Evolutionary conservation across 192 early-diverging fungal genomes (phyloP).

Genomic region (Umbelopsis sp.): DNA sequence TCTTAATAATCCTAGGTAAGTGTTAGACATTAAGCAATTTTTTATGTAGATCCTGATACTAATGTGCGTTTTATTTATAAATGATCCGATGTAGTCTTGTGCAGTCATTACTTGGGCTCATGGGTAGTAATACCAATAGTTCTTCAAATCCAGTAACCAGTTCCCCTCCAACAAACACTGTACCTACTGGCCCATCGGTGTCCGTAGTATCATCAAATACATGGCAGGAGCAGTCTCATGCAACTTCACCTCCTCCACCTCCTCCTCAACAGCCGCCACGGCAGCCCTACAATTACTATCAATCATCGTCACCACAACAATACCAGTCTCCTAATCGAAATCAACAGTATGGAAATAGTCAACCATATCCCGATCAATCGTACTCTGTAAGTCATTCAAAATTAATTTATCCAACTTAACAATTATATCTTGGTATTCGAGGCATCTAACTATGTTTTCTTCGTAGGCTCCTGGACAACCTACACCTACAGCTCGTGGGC

Average conservation of each 20-base stretch:
- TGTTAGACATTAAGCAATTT: not conserved
- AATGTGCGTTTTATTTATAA: not conserved
- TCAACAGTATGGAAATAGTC: not conserved
- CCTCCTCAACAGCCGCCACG: not conserved
- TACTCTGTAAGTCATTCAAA: not conserved
- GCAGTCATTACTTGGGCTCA: not conserved
- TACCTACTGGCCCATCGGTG: not conserved
- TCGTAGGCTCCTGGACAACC: not conserved
- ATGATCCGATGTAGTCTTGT: not conserved
- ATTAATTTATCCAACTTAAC: not conserved
- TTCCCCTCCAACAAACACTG: not conserved
- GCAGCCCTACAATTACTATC: not conserved
- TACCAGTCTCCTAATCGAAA: not conserved
- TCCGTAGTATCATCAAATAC: not conserved
- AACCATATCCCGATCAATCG: not conserved
- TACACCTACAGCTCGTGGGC: not conserved
- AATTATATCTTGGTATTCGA: too few relatives aligned
- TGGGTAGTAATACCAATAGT: not conserved
- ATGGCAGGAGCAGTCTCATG: not conserved
- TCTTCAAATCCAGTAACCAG: not conserved
- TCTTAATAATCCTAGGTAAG: not conserved
- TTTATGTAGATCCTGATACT: not conserved
- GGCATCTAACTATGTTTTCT: too few relatives aligned
- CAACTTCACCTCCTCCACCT: not conserved
- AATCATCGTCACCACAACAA: not conserved